These are phyloP conservation scores for Leucogyrophana mollusca DNA, from an alignment of 768 basidiomycete genomes.

Conservation along the genomic window DNA sequence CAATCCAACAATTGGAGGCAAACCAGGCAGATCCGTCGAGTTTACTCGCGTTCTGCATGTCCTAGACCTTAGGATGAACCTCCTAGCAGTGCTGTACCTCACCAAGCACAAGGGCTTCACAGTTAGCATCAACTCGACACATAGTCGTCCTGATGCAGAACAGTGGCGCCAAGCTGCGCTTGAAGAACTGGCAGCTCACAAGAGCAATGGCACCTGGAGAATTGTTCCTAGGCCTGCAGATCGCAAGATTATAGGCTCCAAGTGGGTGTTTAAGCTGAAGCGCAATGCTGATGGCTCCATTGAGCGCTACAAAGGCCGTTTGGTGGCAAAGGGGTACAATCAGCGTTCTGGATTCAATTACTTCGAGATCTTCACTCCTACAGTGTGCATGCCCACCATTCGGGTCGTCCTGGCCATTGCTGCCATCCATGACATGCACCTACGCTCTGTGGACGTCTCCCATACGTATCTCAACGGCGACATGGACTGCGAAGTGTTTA, in stretches of 20 bases:
- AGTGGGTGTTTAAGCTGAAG: constrained; percentile 33
- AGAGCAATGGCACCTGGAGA: constrained; percentile 20
- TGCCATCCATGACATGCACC: constrained; percentile 24
- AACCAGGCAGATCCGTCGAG: too few species aligned
- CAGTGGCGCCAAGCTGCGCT: constrained; percentile 22
- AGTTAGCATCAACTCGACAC: constrained; percentile 26
- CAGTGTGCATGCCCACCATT: constrained; percentile 17
- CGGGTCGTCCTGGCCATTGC: constrained; percentile 21
- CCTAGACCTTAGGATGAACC: too few species aligned
- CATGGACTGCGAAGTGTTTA: constrained; percentile 27
- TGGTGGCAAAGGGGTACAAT: constrained; percentile 20
- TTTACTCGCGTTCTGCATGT: too few species aligned
- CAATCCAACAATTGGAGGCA: too few species aligned
- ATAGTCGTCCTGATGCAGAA: constrained; percentile 10
- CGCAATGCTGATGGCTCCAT: constrained; percentile 23
- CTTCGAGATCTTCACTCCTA: constrained; percentile 31
- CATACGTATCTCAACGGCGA: constrained; percentile 25
- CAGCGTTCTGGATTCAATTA: constrained; percentile 35
- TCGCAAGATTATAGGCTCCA: constrained; percentile 28
- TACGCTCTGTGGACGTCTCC: constrained; percentile 20
- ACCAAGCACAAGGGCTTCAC: too few species aligned
- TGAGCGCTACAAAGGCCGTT: constrained; percentile 18
- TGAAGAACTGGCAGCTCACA: constrained; percentile 20
- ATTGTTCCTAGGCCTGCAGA: constrained; percentile 25
- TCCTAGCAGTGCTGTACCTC: too few species aligned